Evolutionary conservation across 1,284 basidiomycete genomes (phyloP).

Genomic region (Agroathelia rolfsii): DNA sequence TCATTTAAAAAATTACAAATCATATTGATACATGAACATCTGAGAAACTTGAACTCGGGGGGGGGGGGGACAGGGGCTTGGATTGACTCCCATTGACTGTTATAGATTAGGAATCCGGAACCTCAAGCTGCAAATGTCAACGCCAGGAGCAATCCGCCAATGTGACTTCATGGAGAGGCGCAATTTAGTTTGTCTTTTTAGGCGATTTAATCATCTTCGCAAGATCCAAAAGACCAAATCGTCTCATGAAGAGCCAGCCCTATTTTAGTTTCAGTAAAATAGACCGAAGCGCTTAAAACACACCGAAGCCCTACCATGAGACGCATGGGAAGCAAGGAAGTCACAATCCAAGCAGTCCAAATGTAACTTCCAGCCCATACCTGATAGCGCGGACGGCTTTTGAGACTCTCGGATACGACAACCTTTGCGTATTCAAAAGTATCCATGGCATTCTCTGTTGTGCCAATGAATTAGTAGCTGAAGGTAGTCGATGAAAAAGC

Average conservation of each 20-base stretch:
- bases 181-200: slow-evolving; percentile 1
- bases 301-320: slow-evolving; percentile 12
- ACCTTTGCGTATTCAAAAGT: slow-evolving; percentile 15
- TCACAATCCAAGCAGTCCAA: slow-evolving; percentile 18
- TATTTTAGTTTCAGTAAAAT: slow-evolving; percentile 1
- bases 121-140: too few species aligned
- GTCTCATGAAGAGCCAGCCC: slow-evolving; percentile 13
- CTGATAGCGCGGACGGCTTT: slow-evolving; percentile 13
- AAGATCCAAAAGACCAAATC: slow-evolving; percentile 12
- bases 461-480: neutral
- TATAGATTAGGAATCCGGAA: too few species aligned
- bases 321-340: slow-evolving; percentile 17
- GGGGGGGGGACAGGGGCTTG: too few species aligned
- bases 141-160: too few species aligned
- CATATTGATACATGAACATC: too few species aligned
- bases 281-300: neutral
- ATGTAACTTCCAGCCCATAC: slow-evolving; percentile 18
- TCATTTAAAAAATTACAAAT: too few species aligned
- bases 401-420: slow-evolving; percentile 19
- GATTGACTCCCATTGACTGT: too few species aligned
- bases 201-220: slow-evolving; percentile 6
- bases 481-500: neutral
- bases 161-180: too few species aligned
- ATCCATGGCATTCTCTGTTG: slow-evolving; percentile 13
- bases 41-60: too few species aligned